A percentile compares a stretch with the other conserved stretches of the same genome.
phyloP scores from a whole-genome alignment of 768 basidiomycete genomes.

The Crepidotus variabilis region DNA sequence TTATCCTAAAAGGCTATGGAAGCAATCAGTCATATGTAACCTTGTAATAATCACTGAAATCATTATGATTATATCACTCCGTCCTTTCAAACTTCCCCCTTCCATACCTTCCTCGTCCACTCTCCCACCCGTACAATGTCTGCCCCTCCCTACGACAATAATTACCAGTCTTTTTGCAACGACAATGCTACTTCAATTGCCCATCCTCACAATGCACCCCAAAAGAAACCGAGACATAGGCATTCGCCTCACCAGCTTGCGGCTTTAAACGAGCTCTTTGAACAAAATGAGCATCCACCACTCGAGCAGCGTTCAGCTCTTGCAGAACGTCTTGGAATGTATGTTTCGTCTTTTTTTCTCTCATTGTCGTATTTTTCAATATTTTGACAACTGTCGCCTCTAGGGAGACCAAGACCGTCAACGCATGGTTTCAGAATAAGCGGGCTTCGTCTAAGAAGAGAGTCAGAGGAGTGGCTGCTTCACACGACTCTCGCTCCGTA shows the following conservation, averaged over 20 bases:
- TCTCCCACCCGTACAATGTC: constrained; percentile 19
- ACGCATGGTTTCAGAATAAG: constrained; percentile 88
- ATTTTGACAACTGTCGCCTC: constrained; percentile 8
- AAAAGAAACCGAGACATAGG: constrained; percentile 78
- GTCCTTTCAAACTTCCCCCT: constrained; percentile 23
- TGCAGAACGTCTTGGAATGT: constrained; percentile 76
- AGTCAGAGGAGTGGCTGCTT: constrained; percentile 31
- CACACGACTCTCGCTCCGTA: constrained; percentile 26
- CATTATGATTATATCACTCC: constrained; percentile 21
- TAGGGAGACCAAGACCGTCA: constrained; percentile 84
- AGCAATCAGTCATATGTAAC: constrained; percentile 24
- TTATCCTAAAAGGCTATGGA: constrained; percentile 21
- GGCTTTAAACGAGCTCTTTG: constrained; percentile 76
- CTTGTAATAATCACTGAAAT: constrained; percentile 22
- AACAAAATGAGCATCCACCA: constrained; percentile 70
- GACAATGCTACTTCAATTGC: constrained; percentile 21
- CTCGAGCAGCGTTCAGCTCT: constrained; percentile 64
- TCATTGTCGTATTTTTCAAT: constrained; percentile 11
- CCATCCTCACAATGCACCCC: constrained; percentile 16
- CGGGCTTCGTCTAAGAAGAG: constrained; percentile 78
- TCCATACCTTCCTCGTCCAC: constrained; percentile 19
- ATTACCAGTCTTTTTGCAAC: constrained; percentile 19
- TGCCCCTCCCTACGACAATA: constrained; percentile 20
- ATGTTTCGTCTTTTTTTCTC: constrained; percentile 28
- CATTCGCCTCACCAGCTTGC: constrained; percentile 70